Evolutionary conservation across 257 asterid genomes (phyloP), one percentile per base, ranked within the genome.

Genomic region (Handroanthus guayacan): DNA sequence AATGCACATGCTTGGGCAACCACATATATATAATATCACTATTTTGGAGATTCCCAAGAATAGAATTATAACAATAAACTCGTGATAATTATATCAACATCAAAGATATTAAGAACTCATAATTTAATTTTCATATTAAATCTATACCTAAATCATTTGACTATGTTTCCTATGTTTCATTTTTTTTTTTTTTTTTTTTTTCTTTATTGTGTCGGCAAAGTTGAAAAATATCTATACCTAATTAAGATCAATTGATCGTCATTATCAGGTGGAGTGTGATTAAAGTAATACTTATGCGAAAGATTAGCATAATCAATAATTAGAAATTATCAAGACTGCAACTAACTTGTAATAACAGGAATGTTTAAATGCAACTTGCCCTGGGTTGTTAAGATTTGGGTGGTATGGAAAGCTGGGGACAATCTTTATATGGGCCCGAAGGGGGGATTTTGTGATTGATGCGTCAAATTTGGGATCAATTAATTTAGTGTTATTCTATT

Each of bases 311-410:
- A n/a, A 52, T 52, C 0, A n/a, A 20, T 7, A 57, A 25, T 20
- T 57, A 17, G 39, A 57, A 9, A 57, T 57, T 57, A 57, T 58
- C 39, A 58, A 58, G n/a, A 58, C 10, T 20, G 64, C 64, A 58
- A 58, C 39, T 58, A 58, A 58, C 39, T 58, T 18, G 64, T 39
- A 58, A 25, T 25, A 52, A 54, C 34, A 54, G 17, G 61, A 54
- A 54, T 54, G 14, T 47, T 25, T 47, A 47, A 10, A 47, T 10
- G 54, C 54, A 47, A 10, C 10, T 14, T 4, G 17, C 4, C 55
- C 4, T 48, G 16, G 12, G 2, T 14, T n/a, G 14, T 52, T 16
- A 52, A 10, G 58, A 52, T 52, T 16, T 52, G 5, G 58, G 58
- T 20, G 58, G 25, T 14, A 4, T 41, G 45, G 44, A 1, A 5